Percentiles rank a stretch among this genome's conserved stretches.
phyloP scores from a whole-genome alignment of 2,329 filamentous ascomycete genomes.

The Rutstroemia sp. region DNA sequence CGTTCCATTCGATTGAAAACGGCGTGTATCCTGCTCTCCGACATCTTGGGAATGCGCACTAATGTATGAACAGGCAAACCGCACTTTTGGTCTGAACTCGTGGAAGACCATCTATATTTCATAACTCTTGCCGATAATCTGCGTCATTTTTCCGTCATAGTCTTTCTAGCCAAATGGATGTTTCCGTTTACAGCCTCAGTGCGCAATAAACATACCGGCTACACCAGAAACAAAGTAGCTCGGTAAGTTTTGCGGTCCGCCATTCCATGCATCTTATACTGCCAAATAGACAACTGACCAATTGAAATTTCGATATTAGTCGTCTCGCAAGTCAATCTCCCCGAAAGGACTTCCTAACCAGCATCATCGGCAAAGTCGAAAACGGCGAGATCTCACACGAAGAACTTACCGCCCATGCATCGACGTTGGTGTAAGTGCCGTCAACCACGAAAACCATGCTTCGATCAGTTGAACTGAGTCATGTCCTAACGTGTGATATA shows the following conservation, averaged over 20 bases:
- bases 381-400: background rate
- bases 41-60: background rate
- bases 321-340: background rate
- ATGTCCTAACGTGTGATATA: background rate
- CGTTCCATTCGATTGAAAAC: background rate
- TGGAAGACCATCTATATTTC: background rate
- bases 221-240: background rate
- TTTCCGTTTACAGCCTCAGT: background rate
- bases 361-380: background rate
- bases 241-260: background rate
- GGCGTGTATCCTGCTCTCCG: background rate
- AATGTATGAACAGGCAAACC: background rate
- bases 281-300: too few species aligned
- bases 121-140: background rate
- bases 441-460: too few species aligned
- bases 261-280: too few species aligned
- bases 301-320: background rate
- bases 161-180: background rate
- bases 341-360: background rate
- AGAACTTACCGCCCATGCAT: background rate
- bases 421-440: background rate
- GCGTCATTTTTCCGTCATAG: background rate
- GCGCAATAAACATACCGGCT: background rate
- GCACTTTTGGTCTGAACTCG: background rate
- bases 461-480: background rate